phyloP scores from a whole-genome alignment of 1,284 basidiomycete species.

The Heliocybe sulcata region DNA sequence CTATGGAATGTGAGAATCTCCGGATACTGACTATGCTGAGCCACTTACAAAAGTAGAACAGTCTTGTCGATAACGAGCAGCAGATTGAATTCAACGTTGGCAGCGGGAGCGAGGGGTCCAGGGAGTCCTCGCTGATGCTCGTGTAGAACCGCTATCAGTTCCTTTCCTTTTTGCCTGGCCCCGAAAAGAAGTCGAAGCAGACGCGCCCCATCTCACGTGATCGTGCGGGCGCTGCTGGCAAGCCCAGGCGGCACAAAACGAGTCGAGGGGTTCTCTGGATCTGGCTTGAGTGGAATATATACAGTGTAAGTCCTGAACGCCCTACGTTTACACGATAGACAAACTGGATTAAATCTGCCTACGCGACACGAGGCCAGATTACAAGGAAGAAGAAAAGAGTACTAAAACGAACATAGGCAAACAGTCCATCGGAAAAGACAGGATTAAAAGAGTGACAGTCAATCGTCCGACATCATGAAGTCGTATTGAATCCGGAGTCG shows the following conservation, averaged over 20 bases:
- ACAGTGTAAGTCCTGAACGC: background rate
- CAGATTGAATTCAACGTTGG: too few species aligned
- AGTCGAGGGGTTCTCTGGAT: too few species aligned
- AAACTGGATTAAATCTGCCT: background rate
- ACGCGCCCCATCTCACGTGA: background rate
- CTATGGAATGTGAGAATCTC: background rate
- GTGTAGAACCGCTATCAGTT: background rate
- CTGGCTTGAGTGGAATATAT: too few species aligned
- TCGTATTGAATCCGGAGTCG: background rate
- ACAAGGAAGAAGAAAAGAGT: background rate
- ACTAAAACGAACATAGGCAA: background rate
- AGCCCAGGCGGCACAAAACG: too few species aligned
- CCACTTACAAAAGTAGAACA: background rate
- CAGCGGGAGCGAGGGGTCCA: background rate
- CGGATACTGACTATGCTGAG: background rate
- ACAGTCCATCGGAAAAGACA: background rate
- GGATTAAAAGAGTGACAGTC: background rate
- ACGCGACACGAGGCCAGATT: background rate
- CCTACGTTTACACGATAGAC: background rate
- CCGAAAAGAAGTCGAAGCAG: background rate
- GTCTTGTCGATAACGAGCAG: background rate
- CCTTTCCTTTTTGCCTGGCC: background rate
- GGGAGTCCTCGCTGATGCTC: background rate
- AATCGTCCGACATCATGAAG: background rate
- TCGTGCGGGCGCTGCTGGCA: too few species aligned